These are phyloP conservation scores for Prunus yedoensis DNA, from an alignment of 331 rosid genomes.

Conservation along the genomic window DNA sequence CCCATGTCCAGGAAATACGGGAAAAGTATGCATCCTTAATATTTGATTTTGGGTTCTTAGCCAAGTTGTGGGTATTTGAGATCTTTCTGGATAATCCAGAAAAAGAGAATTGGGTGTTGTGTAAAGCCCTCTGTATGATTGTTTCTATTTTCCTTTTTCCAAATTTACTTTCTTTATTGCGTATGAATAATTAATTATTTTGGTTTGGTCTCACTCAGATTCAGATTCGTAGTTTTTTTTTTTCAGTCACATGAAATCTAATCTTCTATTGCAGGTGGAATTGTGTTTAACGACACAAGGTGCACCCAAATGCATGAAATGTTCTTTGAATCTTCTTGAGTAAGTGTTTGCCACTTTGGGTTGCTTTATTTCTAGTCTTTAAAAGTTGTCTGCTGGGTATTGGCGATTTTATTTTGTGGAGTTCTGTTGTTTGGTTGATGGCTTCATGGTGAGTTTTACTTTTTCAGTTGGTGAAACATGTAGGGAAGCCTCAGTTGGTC, in stretches of 20 bases:
- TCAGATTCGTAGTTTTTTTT: not conserved
- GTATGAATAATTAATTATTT: not conserved
- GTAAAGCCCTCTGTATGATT: not conserved
- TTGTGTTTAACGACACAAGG: constrained; percentile 6
- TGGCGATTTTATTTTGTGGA: not conserved
- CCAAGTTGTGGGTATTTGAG: constrained; percentile 1
- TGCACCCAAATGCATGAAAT: not conserved
- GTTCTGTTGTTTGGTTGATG: not conserved
- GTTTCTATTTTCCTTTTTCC: not conserved
- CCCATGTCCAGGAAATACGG: not conserved
- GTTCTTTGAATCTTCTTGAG: not conserved
- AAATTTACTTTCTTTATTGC: not conserved
- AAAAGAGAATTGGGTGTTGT: not conserved
- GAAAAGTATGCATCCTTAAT: not conserved
- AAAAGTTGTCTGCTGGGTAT: not conserved
- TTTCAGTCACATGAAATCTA: not conserved
- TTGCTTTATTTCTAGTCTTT: not conserved
- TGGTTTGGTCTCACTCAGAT: not conserved
- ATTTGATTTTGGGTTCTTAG: not conserved
- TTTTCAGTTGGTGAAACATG: not conserved
- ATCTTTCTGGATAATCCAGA: not conserved
- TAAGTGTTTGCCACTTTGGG: not conserved
- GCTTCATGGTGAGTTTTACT: not conserved
- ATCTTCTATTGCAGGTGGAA: constrained; percentile 7
- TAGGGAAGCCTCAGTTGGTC: not conserved